Conservation (phyloP, 805 yeast genomes). For the Metschnikowia borealis region DNA sequence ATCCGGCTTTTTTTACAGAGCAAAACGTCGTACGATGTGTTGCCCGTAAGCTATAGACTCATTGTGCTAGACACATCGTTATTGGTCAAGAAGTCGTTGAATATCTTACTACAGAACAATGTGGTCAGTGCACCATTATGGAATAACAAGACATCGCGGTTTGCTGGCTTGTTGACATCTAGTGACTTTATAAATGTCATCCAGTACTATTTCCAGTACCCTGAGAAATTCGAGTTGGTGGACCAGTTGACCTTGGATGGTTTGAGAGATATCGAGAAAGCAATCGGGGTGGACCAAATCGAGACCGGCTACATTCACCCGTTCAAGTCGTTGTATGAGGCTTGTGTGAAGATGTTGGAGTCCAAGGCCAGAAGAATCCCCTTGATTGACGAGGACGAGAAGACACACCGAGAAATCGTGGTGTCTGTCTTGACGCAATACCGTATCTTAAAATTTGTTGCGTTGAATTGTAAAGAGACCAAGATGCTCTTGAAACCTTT, state of each 20-base stretch:
- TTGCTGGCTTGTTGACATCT: constrained; percentile 91
- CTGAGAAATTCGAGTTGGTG: constrained; percentile 83
- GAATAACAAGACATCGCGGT: constrained; percentile 83
- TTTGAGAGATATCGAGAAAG: constrained; percentile 77
- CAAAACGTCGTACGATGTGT: constrained; percentile 92
- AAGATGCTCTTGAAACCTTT: constrained; percentile 76
- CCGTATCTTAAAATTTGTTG: constrained; percentile 90
- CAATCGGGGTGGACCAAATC: constrained; percentile 79
- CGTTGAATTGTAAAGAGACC: constrained; percentile 93
- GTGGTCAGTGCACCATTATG: constrained; percentile 96
- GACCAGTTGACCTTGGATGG: constrained; percentile 84
- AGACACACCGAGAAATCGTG: constrained; percentile 87
- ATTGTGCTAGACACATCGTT: constrained; percentile 91
- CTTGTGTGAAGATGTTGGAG: constrained; percentile 86
- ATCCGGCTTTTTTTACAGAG: constrained; percentile 81
- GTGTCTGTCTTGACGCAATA: constrained; percentile 95
- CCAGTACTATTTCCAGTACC: constrained; percentile 85
- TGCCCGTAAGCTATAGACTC: constrained; percentile 90
- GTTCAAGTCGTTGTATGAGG: constrained; percentile 81
- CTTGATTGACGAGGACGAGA: constrained; percentile 88
- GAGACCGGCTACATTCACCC: constrained; percentile 91
- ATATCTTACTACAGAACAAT: constrained; percentile 84
- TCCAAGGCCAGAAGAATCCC: constrained; percentile 92
- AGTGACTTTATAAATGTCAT: constrained; percentile 93
- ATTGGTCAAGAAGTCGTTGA: constrained; percentile 83